Percentiles rank a stretch among this genome's conserved stretches.
phyloP scores from a whole-genome alignment of 1,139 yeast species.

The Torulaspora globosa region DNA sequence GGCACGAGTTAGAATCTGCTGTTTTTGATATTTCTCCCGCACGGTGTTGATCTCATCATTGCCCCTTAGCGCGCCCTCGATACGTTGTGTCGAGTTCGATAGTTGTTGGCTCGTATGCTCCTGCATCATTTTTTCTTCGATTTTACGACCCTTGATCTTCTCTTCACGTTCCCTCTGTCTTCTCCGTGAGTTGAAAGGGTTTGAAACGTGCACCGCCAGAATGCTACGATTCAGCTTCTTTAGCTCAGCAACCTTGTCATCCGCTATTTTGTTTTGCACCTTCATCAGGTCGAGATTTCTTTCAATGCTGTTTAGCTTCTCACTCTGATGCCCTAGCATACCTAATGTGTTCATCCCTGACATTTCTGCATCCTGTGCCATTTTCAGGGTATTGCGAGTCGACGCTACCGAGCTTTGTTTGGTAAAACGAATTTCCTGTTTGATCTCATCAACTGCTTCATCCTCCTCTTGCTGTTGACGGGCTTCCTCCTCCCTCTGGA shows the following conservation, averaged over 20 bases:
- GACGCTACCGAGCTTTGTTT: constrained; percentile 85
- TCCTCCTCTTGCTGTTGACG: constrained; percentile 60
- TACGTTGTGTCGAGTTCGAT: constrained; percentile 48
- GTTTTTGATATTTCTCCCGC: constrained; percentile 38
- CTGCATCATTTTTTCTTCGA: constrained; percentile 49
- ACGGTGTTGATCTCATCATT: constrained; percentile 36
- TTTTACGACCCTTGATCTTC: constrained; percentile 59
- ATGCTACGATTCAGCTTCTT: constrained; percentile 76
- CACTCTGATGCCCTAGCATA: constrained; percentile 89
- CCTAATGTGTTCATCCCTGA: constrained; percentile 88
- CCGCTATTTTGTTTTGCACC: constrained; percentile 79
- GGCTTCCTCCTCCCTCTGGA: constrained; percentile 43
- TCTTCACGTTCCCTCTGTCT: constrained; percentile 74
- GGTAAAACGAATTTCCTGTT: constrained; percentile 76
- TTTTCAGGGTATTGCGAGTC: constrained; percentile 77
- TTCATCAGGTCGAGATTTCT: constrained; percentile 71
- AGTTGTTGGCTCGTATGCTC: constrained; percentile 45
- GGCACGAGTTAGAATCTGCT: constrained; percentile 39
- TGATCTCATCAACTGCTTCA: constrained; percentile 85
- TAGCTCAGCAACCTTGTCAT: constrained; percentile 76
- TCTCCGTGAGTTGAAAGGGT: constrained; percentile 84
- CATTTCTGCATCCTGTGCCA: constrained; percentile 91
- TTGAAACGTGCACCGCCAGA: constrained; percentile 73
- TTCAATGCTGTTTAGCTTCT: constrained; percentile 74
- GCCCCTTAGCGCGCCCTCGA: constrained; percentile 40